Evolutionary conservation across 176 grass and related monocot species (phyloP).

Genomic region (Poa pratensis): DNA sequence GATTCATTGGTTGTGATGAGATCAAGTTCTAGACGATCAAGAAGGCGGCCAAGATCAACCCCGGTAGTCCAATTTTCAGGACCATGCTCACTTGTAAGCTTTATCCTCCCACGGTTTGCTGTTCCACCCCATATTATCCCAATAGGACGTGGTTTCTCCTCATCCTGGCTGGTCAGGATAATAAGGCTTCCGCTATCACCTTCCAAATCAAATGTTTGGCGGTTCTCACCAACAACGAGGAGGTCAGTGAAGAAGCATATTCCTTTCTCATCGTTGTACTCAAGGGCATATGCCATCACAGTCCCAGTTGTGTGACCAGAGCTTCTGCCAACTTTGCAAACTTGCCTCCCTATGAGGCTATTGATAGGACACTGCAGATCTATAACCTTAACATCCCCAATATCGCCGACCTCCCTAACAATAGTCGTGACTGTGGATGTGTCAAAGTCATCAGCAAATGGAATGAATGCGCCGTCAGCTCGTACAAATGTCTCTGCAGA

Average conservation of each 20-base stretch:
- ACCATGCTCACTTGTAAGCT: slow-evolving; percentile 80
- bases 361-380: slow-evolving; percentile 83
- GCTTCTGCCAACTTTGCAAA: slow-evolving; percentile 91
- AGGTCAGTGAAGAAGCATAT: slow-evolving; percentile 98
- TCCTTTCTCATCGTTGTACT: slow-evolving; percentile 97
- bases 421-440: slow-evolving; percentile 72
- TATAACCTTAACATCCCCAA: slow-evolving; percentile 84
- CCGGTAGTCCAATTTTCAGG: slow-evolving; percentile 97
- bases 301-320: slow-evolving; percentile 91
- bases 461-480: slow-evolving; percentile 92
- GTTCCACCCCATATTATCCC: slow-evolving; percentile 98
- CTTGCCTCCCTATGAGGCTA: slow-evolving; percentile 82
- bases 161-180: slow-evolving; percentile 71
- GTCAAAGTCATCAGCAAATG: slow-evolving; percentile 91
- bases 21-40: slow-evolving; percentile 92
- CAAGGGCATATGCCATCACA: slow-evolving; percentile 90
- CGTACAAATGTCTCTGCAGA: slow-evolving; percentile 98
- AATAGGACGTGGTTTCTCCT: slow-evolving; percentile 77
- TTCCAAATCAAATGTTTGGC: slow-evolving; percentile 94
- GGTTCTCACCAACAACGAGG: slow-evolving; percentile 92
- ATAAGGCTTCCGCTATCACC: slow-evolving; percentile 95
- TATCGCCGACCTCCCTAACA: slow-evolving; percentile 82
- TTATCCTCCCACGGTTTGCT: slow-evolving; percentile 86
- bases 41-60: slow-evolving; percentile 93
- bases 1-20: slow-evolving; percentile 75